phyloP scores from a whole-genome alignment of 495 filamentous ascomycete genomes.

The Xylaria sp. region DNA sequence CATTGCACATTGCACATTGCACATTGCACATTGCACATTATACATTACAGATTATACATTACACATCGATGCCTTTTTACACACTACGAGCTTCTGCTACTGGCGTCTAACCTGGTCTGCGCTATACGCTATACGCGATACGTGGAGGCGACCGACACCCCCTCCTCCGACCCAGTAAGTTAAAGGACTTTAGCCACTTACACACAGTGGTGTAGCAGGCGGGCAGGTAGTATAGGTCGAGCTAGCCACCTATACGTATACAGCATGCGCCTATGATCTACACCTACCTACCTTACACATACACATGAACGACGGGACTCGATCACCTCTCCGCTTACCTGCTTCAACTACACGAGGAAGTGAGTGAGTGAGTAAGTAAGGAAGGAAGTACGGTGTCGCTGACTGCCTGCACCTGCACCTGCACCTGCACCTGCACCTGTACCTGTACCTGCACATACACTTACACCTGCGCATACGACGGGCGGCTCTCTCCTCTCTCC shows the following conservation, averaged over 20 bases:
- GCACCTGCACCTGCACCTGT: too few species aligned
- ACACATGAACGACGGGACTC: slow-evolving; percentile 11
- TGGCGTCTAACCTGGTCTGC: neutral
- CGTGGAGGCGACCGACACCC: neutral
- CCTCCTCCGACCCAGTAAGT: neutral
- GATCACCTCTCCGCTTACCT: slow-evolving; percentile 21
- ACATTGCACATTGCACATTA: too few species aligned
- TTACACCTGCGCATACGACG: slow-evolving; percentile 2
- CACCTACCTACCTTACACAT: neutral
- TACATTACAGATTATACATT: too few species aligned
- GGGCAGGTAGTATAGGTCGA: neutral
- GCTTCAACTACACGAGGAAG: slow-evolving; percentile 1
- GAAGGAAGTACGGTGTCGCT: neutral
- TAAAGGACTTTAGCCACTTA: neutral
- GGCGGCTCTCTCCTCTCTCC: neutral
- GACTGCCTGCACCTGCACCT: neutral
- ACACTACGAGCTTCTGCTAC: neutral
- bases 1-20: too few species aligned
- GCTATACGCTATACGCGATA: too few species aligned
- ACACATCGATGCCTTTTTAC: neutral
- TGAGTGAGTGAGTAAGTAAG: too few species aligned
- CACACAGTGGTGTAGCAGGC: neutral
- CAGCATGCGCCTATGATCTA: slow-evolving; percentile 22
- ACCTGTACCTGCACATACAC: too few species aligned
- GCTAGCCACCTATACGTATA: slow-evolving; percentile 13